These are phyloP conservation scores for Podila verticillata DNA, from an alignment of 192 early-diverging fungal genomes.

Conservation along the genomic window DNA sequence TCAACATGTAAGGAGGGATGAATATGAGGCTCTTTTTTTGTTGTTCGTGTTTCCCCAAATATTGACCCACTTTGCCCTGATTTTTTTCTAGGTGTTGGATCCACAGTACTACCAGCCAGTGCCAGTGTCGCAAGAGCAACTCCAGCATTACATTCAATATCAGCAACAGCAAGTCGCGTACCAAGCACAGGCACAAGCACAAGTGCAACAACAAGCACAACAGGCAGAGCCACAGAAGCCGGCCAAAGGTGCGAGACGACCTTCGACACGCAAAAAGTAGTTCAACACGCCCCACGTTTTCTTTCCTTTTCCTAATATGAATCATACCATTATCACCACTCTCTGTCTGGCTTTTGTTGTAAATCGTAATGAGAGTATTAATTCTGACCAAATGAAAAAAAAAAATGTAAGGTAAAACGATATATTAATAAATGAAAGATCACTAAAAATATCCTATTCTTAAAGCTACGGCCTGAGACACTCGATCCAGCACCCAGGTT, in stretches of 20 bases:
- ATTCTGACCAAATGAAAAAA: too few species aligned
- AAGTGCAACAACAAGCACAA: slow-evolving; percentile 11
- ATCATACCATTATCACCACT: neutral
- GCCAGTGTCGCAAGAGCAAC: slow-evolving; percentile 42
- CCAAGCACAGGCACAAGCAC: slow-evolving; percentile 10
- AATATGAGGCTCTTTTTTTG: neutral
- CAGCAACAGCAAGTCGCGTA: slow-evolving; percentile 21
- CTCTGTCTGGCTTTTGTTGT: too few species aligned
- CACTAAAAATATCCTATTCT: too few species aligned
- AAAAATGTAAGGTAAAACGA: too few species aligned
- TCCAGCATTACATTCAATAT: slow-evolving; percentile 51
- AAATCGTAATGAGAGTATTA: too few species aligned
- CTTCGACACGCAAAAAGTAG: neutral
- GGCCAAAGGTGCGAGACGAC: too few species aligned
- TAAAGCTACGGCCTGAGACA: too few species aligned
- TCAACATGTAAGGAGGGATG: slow-evolving; percentile 21
- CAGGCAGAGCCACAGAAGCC: slow-evolving; percentile 3
- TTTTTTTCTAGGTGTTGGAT: slow-evolving; percentile 15
- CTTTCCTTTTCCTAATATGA: neutral
- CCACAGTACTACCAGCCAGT: slow-evolving; percentile 29
- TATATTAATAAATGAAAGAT: too few species aligned
- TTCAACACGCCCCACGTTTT: too few species aligned
- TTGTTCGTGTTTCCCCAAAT: neutral
- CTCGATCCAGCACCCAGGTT: too few species aligned
- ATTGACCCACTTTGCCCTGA: neutral